phyloP scores from a whole-genome alignment of 2,329 filamentous ascomycete genomes.

The Alternaria sp. region DNA sequence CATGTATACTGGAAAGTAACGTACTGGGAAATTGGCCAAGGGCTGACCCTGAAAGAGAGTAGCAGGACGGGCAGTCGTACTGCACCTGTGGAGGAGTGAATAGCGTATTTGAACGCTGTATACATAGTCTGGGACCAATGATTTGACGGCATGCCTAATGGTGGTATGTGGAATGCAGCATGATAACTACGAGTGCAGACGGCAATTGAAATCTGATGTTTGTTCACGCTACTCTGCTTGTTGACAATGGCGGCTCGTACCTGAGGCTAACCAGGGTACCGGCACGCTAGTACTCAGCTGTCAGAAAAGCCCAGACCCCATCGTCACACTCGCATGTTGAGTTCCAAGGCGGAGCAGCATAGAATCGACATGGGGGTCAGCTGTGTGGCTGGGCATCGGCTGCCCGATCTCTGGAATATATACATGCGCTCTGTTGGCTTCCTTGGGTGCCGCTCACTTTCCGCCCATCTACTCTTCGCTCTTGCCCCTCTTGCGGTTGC shows the following conservation, averaged over 20 bases:
- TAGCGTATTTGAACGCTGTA: constrained; percentile 19
- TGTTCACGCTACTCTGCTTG: constrained; percentile 11
- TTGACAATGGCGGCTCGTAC: constrained; percentile 25
- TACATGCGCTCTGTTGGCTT: constrained; percentile 27
- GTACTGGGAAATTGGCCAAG: not conserved
- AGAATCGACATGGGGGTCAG: constrained; percentile 35
- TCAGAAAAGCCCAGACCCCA: constrained; percentile 24
- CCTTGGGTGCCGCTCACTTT: constrained; percentile 27
- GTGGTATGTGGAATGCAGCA: constrained; percentile 25
- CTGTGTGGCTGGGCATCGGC: constrained; percentile 44
- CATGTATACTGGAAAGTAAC: constrained; percentile 7
- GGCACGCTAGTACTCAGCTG: constrained; percentile 22
- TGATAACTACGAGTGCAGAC: constrained; percentile 39
- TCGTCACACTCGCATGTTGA: constrained; percentile 29
- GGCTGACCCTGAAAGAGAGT: constrained; percentile 4
- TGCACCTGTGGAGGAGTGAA: constrained; percentile 7
- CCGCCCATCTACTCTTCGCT: constrained; percentile 9
- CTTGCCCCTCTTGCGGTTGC: constrained; percentile 3
- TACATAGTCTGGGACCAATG: constrained; percentile 31
- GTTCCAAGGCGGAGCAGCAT: constrained; percentile 39
- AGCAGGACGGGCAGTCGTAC: constrained; percentile 4
- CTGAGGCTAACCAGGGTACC: constrained; percentile 29
- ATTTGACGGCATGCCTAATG: constrained; percentile 23
- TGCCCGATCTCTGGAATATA: constrained; percentile 30
- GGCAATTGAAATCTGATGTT: constrained; percentile 14